Percentiles rank a stretch among this genome's conserved stretches.
phyloP scores from a whole-genome alignment of 441 rosid species.

The Eruca vesicaria region DNA sequence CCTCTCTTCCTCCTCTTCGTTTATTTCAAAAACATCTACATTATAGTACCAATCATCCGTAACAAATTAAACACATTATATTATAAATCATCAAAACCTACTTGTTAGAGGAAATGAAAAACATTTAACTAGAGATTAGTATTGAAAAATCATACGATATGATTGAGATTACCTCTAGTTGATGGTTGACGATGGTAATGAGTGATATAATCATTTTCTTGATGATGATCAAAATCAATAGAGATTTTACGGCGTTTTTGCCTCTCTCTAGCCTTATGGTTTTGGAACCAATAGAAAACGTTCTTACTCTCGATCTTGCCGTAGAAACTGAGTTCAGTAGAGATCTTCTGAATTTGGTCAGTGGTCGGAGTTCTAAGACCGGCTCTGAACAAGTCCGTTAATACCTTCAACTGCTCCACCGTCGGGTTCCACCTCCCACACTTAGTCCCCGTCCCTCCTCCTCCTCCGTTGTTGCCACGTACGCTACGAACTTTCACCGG shows the following conservation, averaged over 20 bases:
- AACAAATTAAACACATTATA: background rate
- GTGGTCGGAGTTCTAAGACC: conserved; percentile 89
- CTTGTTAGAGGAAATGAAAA: background rate
- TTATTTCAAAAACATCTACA: conserved; percentile 19
- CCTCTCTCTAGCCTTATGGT: conserved; percentile 89
- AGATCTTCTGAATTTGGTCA: conserved; percentile 87
- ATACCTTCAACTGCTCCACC: conserved; percentile 72
- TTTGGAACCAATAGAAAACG: conserved; percentile 92
- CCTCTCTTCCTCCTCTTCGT: conserved; percentile 33
- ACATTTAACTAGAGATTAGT: background rate
- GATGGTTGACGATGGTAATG: background rate
- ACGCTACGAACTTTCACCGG: conserved; percentile 49
- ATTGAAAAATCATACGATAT: background rate
- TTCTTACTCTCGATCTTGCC: conserved; percentile 94
- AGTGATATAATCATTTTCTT: conserved; percentile 6
- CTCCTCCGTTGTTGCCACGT: conserved; percentile 25
- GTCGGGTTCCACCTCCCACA: conserved; percentile 94
- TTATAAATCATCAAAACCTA: background rate
- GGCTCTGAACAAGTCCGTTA: conserved; percentile 76
- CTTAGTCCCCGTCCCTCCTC: conserved; percentile 52
- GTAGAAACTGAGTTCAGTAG: conserved; percentile 72
- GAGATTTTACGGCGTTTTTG: conserved; percentile 77
- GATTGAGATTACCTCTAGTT: conserved; percentile 3
- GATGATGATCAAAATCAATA: conserved; percentile 40
- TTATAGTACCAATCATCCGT: background rate